Evolutionary conservation across 164 flowering plant genomes (phyloP), one percentile per base, ranked within the genome.

Genomic region (Saururus chinensis): DNA sequence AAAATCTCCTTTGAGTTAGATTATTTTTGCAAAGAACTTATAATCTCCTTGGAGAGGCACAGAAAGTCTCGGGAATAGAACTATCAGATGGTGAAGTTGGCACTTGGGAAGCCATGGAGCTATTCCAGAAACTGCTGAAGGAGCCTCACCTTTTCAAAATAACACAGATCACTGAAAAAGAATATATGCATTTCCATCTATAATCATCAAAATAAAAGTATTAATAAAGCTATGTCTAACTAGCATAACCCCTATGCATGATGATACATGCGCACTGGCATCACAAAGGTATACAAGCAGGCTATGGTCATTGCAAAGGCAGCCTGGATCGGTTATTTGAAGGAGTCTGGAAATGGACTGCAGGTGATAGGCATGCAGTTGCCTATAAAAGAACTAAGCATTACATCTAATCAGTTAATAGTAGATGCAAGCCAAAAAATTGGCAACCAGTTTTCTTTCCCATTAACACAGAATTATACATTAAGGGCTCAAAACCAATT

Each of bases 111-210:
- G 65, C 59, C 61, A 71, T 64, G 80, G 57, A 53, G 71, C 64
- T 59, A 65, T 66, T 59, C 77, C 82, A 62, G 76, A 83, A 7
- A 65, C 48, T 26, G 79, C 69, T 26, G 79, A 70, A 51, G 79
- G 24, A 60, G 59, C 60, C 40, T 81, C 87, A 48, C 77, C 79
- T 61, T 83, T 75, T 42, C 77, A 81, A 67, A 79, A 79, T 40
- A 62, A 40, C 57, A 77, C 64, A 57, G 64, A 62, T 62, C 81
- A 81, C 88, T 84, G 81, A 79, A 23, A 37, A 58, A 53, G 53
- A 37, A 21, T 4, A 62, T 7, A 53, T 9, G 10, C 19, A 11
- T 53, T 30, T 20, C 19, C 56, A 7, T 23, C 22, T 2, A 53
- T 10, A 19, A 53, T 19, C 6, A 53, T 45, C 11, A 45, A 45